Conservation (phyloP, 805 yeast species). For the Brettanomyces sp. region DNA sequence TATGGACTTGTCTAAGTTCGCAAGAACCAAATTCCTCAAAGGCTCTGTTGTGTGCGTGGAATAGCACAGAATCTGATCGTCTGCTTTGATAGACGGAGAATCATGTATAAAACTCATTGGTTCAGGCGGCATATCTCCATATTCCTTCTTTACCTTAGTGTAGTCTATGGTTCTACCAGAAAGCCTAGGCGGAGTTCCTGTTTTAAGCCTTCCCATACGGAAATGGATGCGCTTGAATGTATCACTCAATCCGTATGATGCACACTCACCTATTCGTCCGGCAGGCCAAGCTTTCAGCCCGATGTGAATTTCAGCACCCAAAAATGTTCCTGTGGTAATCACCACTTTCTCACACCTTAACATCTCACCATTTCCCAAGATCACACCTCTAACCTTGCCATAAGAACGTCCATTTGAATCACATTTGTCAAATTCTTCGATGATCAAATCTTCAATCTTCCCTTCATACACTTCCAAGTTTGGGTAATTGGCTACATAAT, state of each 20-base stretch:
- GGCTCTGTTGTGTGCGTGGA: constrained; percentile 70
- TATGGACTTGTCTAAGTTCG: constrained; percentile 71
- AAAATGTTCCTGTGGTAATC: constrained; percentile 91
- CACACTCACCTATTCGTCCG: constrained; percentile 88
- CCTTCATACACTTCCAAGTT: constrained; percentile 58
- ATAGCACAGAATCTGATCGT: constrained; percentile 57
- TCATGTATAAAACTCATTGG: constrained; percentile 87
- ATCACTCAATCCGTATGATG: constrained; percentile 80
- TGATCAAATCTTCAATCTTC: constrained; percentile 75
- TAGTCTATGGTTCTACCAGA: constrained; percentile 66
- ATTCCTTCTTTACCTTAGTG: constrained; percentile 50
- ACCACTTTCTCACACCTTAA: constrained; percentile 61
- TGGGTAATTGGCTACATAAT: constrained; percentile 42
- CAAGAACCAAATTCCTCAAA: constrained; percentile 59
- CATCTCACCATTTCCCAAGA: constrained; percentile 58
- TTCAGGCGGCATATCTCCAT: constrained; percentile 75
- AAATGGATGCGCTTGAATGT: constrained; percentile 75
- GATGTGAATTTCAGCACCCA: constrained; percentile 90
- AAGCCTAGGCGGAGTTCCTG: constrained; percentile 95
- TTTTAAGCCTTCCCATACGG: constrained; percentile 78
- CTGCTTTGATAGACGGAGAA: constrained; percentile 40
- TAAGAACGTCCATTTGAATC: constrained; percentile 30
- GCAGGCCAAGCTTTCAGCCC: constrained; percentile 77
- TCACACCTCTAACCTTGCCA: constrained; percentile 58
- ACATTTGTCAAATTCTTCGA: constrained; percentile 29